These are phyloP conservation scores for Tuber indicum DNA, from an alignment of 495 filamentous ascomycete species.

Conservation along the genomic window DNA sequence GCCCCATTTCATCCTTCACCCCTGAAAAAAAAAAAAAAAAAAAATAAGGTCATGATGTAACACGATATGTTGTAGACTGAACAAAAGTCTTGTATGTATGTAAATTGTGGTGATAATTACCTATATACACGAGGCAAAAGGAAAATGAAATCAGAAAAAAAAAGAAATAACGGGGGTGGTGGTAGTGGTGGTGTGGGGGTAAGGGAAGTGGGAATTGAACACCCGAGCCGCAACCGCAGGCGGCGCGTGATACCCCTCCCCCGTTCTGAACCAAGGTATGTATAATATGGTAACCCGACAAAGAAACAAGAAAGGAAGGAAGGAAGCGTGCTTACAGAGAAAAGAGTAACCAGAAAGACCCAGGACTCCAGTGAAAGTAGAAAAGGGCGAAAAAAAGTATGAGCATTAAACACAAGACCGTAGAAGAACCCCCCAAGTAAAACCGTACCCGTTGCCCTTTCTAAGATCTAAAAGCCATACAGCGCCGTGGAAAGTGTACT, in stretches of 20 bases:
- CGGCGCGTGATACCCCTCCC: slow-evolving; percentile 2
- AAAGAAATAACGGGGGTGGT: background rate
- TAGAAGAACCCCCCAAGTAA: background rate
- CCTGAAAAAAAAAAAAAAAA: background rate
- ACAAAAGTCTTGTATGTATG: background rate
- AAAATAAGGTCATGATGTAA: background rate
- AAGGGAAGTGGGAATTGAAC: slow-evolving; percentile 5
- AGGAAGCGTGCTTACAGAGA: background rate
- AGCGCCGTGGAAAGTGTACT: slow-evolving; percentile 3
- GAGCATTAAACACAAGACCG: background rate
- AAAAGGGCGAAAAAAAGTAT: background rate
- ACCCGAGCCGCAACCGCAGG: background rate
- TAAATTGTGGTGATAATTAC: background rate
- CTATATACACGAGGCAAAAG: background rate
- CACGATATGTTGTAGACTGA: background rate
- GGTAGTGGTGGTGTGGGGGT: slow-evolving; percentile 8
- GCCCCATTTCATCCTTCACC: background rate
- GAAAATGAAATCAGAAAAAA: background rate
- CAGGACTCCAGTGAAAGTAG: background rate
- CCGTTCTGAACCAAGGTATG: background rate
- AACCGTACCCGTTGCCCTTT: slow-evolving; percentile 4
- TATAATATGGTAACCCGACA: background rate
- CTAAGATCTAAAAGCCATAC: slow-evolving; percentile 4
- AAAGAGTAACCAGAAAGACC: background rate
- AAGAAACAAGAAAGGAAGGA: background rate